Evolutionary conservation across 2,329 filamentous ascomycete species (phyloP), one percentile per base, ranked within the genome.

Genomic region (Cladosporium sp.): DNA sequence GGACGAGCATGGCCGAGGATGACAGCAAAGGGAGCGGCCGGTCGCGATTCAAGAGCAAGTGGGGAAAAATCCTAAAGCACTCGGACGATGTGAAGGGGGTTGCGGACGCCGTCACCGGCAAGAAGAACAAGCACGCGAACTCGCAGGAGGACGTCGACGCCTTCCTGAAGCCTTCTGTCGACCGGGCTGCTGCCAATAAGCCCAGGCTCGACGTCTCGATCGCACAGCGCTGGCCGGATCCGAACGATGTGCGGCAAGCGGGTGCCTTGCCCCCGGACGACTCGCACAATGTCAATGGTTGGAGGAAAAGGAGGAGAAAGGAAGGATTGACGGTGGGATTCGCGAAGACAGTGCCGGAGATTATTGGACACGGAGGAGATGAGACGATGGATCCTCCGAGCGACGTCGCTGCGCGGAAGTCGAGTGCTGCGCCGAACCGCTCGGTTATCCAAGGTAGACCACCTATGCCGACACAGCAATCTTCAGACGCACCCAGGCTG

Each of bases 341-440:
- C 63, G 80, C 79, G 49, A 82, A 87, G 60, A 79, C 78, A 9
- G 76, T 79, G 51, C 90, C 91, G 6, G 86, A 89, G 43, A 71
- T 95, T 56, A 96, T 97, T 64, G 92, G 92, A 43, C 85, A 92
- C 69, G 92, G 92, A 54, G 92, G 92, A 33, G 92, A 96, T 64
- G 90, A 95, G 68, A 85, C 86, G 51, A 83, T 87, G 50, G 73
- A 79, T 8, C 87, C 87, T 1, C 80, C 84, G 1, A 74, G 82
- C 16, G 86, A 93, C 65, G 85, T 95, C 51, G 84, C 82, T 4
- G 77, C 75, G 65, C 74, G 72, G 57, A 84, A 79, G 68, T 67
- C 59, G 8, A 57, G 50, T 28, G 22, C 22, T 28, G 22, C 22
- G 22, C 7, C 5, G 22, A 28, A 28, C 22, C 22, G 22, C 22